Evolutionary conservation across 164 flowering plant species (phyloP).

Genomic region (Macadamia tetraphylla): DNA sequence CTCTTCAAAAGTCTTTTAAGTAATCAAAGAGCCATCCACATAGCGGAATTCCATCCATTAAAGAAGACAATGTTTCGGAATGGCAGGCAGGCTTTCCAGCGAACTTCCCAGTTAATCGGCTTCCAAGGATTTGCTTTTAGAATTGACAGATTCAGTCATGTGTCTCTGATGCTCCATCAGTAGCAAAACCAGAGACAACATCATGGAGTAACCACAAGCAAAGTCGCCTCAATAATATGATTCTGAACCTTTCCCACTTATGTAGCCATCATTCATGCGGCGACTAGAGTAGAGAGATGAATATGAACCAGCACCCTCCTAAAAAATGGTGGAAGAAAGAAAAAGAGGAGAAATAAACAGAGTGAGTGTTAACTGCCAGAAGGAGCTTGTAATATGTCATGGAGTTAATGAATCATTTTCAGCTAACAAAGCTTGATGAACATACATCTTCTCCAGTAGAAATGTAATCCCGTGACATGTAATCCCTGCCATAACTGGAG

Average conservation of each 20-base stretch:
- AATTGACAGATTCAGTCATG: constrained; percentile 4
- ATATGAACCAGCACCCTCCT: constrained; percentile 18
- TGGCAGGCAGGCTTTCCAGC: constrained; percentile 2
- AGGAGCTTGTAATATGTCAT: background rate
- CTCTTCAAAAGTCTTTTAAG: constrained; percentile 1
- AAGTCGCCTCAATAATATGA: constrained; percentile 26
- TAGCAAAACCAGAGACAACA: constrained; percentile 2
- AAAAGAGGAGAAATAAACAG: background rate
- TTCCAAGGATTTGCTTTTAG: constrained; percentile 1
- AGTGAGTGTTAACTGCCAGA: background rate
- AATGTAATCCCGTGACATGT: constrained; percentile 17
- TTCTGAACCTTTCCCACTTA: constrained; percentile 15
- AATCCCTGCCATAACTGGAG: constrained; percentile 20
- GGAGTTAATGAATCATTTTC: background rate
- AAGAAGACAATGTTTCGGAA: background rate
- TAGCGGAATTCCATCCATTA: constrained; percentile 8
- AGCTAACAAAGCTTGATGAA: constrained; percentile 1
- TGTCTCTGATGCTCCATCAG: background rate
- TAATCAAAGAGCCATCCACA: background rate
- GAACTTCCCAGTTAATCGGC: constrained; percentile 9
- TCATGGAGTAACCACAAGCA: constrained; percentile 6
- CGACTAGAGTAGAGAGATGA: constrained; percentile 21
- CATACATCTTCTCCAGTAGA: constrained; percentile 17
- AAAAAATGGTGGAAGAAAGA: constrained; percentile 2
- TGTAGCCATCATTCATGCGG: constrained; percentile 14